phyloP scores from a whole-genome alignment of 768 basidiomycete species.

The Amylocystis lapponica region DNA sequence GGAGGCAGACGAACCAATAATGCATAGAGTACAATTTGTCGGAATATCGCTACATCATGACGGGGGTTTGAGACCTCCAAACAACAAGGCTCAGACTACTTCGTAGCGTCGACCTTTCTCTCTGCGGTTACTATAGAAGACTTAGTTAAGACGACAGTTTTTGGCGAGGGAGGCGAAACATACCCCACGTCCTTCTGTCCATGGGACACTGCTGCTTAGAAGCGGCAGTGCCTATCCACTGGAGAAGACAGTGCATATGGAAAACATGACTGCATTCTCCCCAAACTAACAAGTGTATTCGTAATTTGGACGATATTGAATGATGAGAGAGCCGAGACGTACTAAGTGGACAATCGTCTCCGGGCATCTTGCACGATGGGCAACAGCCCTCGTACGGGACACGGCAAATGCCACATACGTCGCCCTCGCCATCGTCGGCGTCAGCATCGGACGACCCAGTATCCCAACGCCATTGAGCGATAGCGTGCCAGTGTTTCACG shows the following conservation, averaged over 20 bases:
- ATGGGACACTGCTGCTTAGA: slow-evolving; percentile 98
- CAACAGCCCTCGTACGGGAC: slow-evolving; percentile 93
- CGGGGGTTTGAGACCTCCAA: too few relatives aligned
- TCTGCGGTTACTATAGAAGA: slow-evolving; percentile 44
- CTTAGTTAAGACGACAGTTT: neutral
- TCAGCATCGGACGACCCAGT: slow-evolving; percentile 37
- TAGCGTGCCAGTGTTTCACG: slow-evolving; percentile 82
- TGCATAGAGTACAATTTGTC: too few relatives aligned
- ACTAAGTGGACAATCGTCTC: slow-evolving; percentile 94
- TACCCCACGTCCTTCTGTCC: slow-evolving; percentile 92
- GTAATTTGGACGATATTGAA: neutral
- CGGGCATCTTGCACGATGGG: slow-evolving; percentile 93
- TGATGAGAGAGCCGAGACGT: slow-evolving; percentile 24
- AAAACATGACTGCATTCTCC: slow-evolving; percentile 97
- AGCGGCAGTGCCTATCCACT: slow-evolving; percentile 87
- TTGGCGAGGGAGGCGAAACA: slow-evolving; percentile 22
- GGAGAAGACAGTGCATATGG: slow-evolving; percentile 97
- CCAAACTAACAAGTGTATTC: slow-evolving; percentile 60
- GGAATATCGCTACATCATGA: too few relatives aligned
- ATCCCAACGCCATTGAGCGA: slow-evolving; percentile 90
- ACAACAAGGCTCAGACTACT: too few relatives aligned
- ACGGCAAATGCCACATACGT: slow-evolving; percentile 84
- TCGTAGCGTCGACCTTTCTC: slow-evolving; percentile 37
- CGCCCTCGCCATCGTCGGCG: slow-evolving; percentile 57
- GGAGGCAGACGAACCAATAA: too few relatives aligned